Conservation (phyloP, 148 eudicot genomes). For the Camellia granthamiana region DNA sequence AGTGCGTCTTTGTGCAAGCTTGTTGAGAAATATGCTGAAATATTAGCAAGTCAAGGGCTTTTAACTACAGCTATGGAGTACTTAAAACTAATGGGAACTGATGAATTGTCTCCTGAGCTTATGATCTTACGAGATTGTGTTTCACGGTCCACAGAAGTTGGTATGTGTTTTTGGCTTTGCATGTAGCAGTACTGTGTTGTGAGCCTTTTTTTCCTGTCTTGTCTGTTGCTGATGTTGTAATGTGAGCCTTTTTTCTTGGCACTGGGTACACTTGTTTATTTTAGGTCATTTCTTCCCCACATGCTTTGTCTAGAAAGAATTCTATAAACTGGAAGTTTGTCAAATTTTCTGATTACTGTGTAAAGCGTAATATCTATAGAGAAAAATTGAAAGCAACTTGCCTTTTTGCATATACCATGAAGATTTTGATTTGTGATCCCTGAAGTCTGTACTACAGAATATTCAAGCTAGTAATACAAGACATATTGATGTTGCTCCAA, state of each 20-base stretch:
- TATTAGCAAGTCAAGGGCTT: slow-evolving; percentile 97
- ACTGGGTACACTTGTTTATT: too few species aligned
- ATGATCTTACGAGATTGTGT: slow-evolving; percentile 81
- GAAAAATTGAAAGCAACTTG: neutral
- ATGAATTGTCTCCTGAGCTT: slow-evolving; percentile 87
- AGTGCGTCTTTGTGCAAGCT: slow-evolving; percentile 89
- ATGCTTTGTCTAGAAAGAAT: neutral
- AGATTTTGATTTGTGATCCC: neutral
- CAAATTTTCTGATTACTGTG: neutral
- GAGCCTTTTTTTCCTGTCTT: neutral
- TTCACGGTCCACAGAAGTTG: slow-evolving; percentile 63
- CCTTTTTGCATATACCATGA: neutral
- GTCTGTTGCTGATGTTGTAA: neutral
- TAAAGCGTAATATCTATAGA: neutral
- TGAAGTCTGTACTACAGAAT: neutral
- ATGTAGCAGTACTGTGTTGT: neutral
- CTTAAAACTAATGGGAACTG: slow-evolving; percentile 75
- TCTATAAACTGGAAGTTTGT: neutral
- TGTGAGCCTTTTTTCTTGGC: too few species aligned
- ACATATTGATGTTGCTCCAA: too few species aligned
- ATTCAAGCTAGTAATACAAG: neutral
- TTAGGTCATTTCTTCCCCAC: neutral
- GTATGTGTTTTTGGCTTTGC: slow-evolving; percentile 28
- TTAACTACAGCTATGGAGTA: slow-evolving; percentile 88
- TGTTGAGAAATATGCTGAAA: slow-evolving; percentile 93